These are phyloP conservation scores for Carex parvula DNA, from an alignment of 176 grass and related monocot genomes.

Conservation along the genomic window DNA sequence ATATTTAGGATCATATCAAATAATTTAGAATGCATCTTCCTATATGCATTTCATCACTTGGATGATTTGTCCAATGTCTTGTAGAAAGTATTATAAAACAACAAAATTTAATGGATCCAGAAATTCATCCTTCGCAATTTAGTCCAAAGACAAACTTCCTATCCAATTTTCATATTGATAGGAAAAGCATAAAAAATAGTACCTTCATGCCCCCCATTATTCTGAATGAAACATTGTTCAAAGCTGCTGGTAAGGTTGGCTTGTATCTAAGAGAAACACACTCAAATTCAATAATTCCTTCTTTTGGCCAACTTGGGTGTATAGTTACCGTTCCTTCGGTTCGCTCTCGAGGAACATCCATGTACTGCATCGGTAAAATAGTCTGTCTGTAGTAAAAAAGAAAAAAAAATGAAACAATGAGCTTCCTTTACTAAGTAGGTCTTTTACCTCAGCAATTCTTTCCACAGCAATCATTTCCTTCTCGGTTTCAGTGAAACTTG, in stretches of 20 bases:
- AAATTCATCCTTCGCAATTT: not conserved
- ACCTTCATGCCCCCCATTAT: slow-evolving; percentile 78
- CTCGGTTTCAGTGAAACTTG: slow-evolving; percentile 92
- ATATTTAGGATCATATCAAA: not conserved
- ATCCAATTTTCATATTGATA: not conserved
- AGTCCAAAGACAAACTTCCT: not conserved
- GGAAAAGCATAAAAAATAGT: not conserved
- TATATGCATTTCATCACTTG: not conserved
- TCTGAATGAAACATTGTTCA: slow-evolving; percentile 63
- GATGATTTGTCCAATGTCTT: not conserved
- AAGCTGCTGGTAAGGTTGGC: slow-evolving; percentile 54
- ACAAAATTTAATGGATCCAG: not conserved
- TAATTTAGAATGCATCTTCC: not conserved
- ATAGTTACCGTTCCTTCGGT: slow-evolving; percentile 50
- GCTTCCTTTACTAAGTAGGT: not conserved
- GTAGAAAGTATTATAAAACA: not conserved
- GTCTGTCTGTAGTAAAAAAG: not conserved
- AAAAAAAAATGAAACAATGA: not conserved
- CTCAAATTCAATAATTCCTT: slow-evolving; percentile 76
- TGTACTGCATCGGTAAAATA: slow-evolving; percentile 42
- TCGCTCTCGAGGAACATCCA: slow-evolving; percentile 75
- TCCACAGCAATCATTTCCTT: slow-evolving; percentile 98
- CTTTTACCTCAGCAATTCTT: slow-evolving; percentile 73
- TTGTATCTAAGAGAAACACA: slow-evolving; percentile 80
- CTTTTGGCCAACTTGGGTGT: slow-evolving; percentile 51